phyloP scores from a whole-genome alignment of 1,284 basidiomycete species.

The Pulveroboletus ridleyi region DNA sequence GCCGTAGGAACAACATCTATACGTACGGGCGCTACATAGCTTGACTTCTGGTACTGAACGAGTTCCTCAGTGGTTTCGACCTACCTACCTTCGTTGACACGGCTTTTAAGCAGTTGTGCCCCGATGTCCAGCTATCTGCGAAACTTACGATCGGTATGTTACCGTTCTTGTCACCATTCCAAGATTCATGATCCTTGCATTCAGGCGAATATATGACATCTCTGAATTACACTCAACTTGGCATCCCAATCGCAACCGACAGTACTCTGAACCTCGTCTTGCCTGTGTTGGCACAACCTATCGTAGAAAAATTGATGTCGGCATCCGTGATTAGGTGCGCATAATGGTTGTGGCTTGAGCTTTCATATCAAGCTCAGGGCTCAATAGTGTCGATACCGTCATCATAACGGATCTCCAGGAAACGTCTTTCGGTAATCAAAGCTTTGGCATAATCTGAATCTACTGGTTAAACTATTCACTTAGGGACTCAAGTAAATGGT shows the following conservation, averaged over 20 bases:
- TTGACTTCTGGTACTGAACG: conserved; percentile 22
- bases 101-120: conserved; percentile 70
- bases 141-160: conserved; percentile 63
- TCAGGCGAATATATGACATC: conserved; percentile 70
- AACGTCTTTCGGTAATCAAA: conserved; percentile 57
- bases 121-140: conserved; percentile 58
- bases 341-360: background rate
- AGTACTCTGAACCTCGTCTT: conserved; percentile 68
- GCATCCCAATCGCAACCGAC: conserved; percentile 68
- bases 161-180: background rate
- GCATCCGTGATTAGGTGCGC: conserved; percentile 61
- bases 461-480: conserved; percentile 16
- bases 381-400: conserved; percentile 57
- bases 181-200: conserved; percentile 4
- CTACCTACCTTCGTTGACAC: conserved; percentile 67
- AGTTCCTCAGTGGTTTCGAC: conserved; percentile 61
- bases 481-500: conserved; percentile 66
- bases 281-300: conserved; percentile 77
- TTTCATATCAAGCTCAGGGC: conserved; percentile 9
- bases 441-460: background rate
- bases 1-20: conserved; percentile 56
- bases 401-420: conserved; percentile 64
- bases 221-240: conserved; percentile 65
- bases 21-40: conserved; percentile 46
- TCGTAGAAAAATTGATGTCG: conserved; percentile 78